Percentiles rank a stretch among this genome's conserved stretches.
Conservation (phyloP, 2,329 filamentous ascomycete species). For the Ophiostoma ulmi region DNA sequence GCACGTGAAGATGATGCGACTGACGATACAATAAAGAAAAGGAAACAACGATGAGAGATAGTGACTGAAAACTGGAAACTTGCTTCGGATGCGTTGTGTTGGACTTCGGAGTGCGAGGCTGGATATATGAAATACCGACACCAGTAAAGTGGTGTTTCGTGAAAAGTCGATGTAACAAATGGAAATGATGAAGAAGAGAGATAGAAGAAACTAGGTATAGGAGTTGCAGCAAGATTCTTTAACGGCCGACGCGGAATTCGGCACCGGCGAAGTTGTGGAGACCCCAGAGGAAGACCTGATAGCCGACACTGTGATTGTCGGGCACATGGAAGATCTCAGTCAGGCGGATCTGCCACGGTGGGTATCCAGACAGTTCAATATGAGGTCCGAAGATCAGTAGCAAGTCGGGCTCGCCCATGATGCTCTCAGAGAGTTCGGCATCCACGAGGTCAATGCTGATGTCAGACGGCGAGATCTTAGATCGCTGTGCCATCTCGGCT, state of each 20-base stretch:
- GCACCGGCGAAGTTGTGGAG: slow-evolving; percentile 80
- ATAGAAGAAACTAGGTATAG: neutral
- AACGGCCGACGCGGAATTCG: slow-evolving; percentile 78
- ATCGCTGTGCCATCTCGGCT: slow-evolving; percentile 87
- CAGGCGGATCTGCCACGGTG: slow-evolving; percentile 90
- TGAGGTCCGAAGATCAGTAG: slow-evolving; percentile 80
- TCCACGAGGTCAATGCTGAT: slow-evolving; percentile 84
- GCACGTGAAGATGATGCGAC: neutral
- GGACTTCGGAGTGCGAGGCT: neutral
- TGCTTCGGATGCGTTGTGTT: neutral
- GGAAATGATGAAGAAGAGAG: neutral
- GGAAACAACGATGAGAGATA: neutral
- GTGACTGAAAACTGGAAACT: neutral
- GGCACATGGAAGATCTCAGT: slow-evolving; percentile 84
- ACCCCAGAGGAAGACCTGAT: slow-evolving; percentile 85
- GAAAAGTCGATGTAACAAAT: neutral
- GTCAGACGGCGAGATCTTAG: slow-evolving; percentile 74
- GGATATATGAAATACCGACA: slow-evolving; percentile 2
- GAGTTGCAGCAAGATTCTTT: slow-evolving; percentile 25
- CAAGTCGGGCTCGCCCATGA: slow-evolving; percentile 86
- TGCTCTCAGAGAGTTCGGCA: slow-evolving; percentile 71
- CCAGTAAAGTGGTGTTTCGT: neutral
- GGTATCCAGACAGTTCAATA: slow-evolving; percentile 83
- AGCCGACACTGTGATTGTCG: slow-evolving; percentile 79
- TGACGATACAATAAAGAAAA: neutral